phyloP scores from a whole-genome alignment of 805 yeast species.

The Diddensiella caesifluorescens region DNA sequence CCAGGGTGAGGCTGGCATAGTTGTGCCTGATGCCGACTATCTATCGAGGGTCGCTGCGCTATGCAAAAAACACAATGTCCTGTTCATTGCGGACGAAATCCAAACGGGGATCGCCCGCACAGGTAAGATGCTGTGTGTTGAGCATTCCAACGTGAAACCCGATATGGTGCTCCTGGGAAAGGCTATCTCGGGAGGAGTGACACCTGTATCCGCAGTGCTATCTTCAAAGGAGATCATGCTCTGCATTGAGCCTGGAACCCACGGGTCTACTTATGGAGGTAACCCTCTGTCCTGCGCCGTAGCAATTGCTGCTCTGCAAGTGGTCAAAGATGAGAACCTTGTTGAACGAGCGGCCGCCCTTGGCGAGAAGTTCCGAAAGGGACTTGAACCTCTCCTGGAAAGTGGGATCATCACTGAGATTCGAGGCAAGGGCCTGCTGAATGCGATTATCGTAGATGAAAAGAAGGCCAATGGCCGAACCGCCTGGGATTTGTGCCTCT shows the following conservation, averaged over 20 bases:
- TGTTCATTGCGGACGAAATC: conserved; percentile 92
- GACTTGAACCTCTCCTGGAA: conserved; percentile 31
- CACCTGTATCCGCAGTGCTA: conserved; percentile 87
- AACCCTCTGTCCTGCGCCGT: conserved; percentile 91
- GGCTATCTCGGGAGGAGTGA: conserved; percentile 92
- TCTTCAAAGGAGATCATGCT: conserved; percentile 88
- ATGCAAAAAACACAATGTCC: conserved; percentile 77
- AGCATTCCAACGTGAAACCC: conserved; percentile 80
- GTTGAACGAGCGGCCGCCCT: conserved; percentile 69
- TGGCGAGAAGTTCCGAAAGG: conserved; percentile 63
- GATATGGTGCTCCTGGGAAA: conserved; percentile 88
- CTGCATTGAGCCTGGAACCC: conserved; percentile 88
- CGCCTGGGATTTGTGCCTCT: conserved; percentile 92
- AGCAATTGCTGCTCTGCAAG: conserved; percentile 89
- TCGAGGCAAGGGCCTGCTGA: conserved; percentile 79
- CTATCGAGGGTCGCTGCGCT: conserved; percentile 63
- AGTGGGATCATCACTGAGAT: conserved; percentile 55
- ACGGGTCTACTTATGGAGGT: conserved; percentile 97
- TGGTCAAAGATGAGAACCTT: conserved; percentile 79
- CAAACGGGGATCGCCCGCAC: conserved; percentile 98
- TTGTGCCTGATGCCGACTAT: conserved; percentile 84
- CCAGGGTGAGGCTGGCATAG: conserved; percentile 98
- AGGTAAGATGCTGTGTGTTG: conserved; percentile 87
- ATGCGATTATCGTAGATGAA: conserved; percentile 88
- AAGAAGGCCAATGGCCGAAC: conserved; percentile 78